These are phyloP conservation scores for Microcera coccophila DNA, from an alignment of 2,329 filamentous ascomycete species.

Conservation along the genomic window DNA sequence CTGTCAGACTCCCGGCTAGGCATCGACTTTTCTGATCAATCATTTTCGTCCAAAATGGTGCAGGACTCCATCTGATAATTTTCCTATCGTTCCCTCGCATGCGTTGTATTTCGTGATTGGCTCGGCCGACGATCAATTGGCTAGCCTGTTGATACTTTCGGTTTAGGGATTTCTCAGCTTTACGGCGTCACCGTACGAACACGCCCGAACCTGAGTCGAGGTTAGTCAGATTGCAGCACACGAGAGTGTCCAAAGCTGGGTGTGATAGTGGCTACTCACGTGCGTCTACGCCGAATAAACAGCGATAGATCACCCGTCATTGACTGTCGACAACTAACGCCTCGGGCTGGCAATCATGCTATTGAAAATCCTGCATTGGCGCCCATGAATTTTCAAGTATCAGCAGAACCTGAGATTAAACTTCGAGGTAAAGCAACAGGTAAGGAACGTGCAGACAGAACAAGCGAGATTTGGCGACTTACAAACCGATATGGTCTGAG, in stretches of 20 bases:
- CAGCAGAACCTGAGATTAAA: slow-evolving; percentile 4
- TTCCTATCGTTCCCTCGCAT: slow-evolving; percentile 5
- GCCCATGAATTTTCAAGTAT: not conserved
- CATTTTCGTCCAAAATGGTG: slow-evolving; percentile 10
- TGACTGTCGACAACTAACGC: too few species aligned
- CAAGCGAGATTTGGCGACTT: too few species aligned
- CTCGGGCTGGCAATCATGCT: too few species aligned
- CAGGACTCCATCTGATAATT: slow-evolving; percentile 19
- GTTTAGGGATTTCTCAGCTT: slow-evolving; percentile 5
- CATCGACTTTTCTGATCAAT: slow-evolving; percentile 20
- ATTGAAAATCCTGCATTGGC: too few species aligned
- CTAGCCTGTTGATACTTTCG: slow-evolving; percentile 3
- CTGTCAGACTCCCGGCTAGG: not conserved
- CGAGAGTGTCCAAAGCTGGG: not conserved
- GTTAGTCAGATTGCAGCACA: too few species aligned
- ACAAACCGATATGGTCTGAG: too few species aligned
- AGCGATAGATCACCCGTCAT: slow-evolving; percentile 5
- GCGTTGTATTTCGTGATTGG: not conserved
- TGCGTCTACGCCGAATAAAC: slow-evolving; percentile 1
- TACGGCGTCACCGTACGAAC: slow-evolving; percentile 8
- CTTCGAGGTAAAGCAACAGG: slow-evolving; percentile 1
- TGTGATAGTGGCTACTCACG: slow-evolving; percentile 4
- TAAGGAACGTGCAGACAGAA: not conserved
- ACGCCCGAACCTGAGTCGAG: slow-evolving; percentile 1
- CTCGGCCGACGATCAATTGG: not conserved